A percentile compares a stretch with the other conserved stretches of the same genome.
Conservation (phyloP, 805 yeast genomes). For the Saccharomycopsis synnaedendra region DNA sequence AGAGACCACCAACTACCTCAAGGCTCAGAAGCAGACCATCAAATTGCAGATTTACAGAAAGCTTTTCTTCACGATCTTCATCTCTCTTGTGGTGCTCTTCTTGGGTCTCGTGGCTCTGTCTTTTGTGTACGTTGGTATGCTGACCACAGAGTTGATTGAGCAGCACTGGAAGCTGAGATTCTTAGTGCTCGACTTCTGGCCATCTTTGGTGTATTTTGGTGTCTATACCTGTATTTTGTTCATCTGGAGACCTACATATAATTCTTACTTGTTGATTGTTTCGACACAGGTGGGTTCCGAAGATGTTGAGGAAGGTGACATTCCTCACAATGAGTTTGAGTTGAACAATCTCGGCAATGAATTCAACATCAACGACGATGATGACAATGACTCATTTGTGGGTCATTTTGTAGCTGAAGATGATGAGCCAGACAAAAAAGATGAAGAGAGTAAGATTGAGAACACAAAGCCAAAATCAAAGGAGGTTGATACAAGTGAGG, state of each 20-base stretch:
- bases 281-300: conserved; percentile 87
- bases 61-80: conserved; percentile 63
- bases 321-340: conserved; percentile 25
- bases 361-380: conserved; percentile 28
- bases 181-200: conserved; percentile 90
- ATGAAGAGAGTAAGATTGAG: conserved; percentile 9
- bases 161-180: conserved; percentile 87
- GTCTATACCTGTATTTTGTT: conserved; percentile 78
- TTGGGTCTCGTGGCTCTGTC: conserved; percentile 63
- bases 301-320: conserved; percentile 55
- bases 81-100: conserved; percentile 57
- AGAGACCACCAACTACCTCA: conserved; percentile 60
- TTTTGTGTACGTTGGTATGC: conserved; percentile 61
- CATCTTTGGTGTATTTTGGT: conserved; percentile 73
- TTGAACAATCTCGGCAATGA: conserved; percentile 30
- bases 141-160: conserved; percentile 67
- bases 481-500: not conserved
- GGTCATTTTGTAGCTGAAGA: conserved; percentile 19
- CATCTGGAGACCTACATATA: conserved; percentile 96
- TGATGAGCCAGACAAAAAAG: conserved; percentile 3
- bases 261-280: conserved; percentile 88
- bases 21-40: conserved; percentile 82
- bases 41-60: conserved; percentile 79
- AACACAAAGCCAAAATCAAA: not conserved
- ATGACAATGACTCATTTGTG: conserved; percentile 22